Evolutionary conservation across 768 basidiomycete genomes (phyloP), one percentile per base, ranked within the genome.

Genomic region (Boletus speciosus): DNA sequence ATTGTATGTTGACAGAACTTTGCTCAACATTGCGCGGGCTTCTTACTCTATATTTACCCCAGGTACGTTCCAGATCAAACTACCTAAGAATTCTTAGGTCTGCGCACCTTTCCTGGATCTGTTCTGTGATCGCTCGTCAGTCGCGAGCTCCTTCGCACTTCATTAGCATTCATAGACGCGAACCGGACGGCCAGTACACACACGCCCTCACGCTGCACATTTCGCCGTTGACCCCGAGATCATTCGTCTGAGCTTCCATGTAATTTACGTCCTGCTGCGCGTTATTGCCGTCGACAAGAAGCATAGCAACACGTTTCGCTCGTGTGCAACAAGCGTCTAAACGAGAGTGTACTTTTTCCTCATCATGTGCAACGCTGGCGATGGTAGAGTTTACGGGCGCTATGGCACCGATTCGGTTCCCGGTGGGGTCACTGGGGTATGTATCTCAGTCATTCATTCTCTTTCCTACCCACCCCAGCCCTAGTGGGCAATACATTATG

Each of bases 21-120:
- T 57, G 47, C 40, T 37, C 37, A 0, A 23, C n/a, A 7, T 49
- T 37, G 32, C 14, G 23, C 15, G 31, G 6, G 1, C 10, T n/a
- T 42, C 25, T 43, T 31, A 29, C 15, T 16, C 41, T 54, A 23
- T 55, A 8, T 43, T 32, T 38, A 47, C 31, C 42, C 11, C 11
- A 91, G 89, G 90, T 77, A 89, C 88, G 44, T 90, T 91, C 67
- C 88, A 93, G 70, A 78, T 92, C 39, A 90, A 90, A 66, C 68
- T 91, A 27, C 88, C 86, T 0, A 90, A 88, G 70, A 80, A 77
- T 36, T 63, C 76, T 51, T 55, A 55, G 41, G 1, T 15, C 19
- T 12, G 15, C 1, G 7, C 25, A 23, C 36, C 3, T 32, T 35
- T 37, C 19, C 19, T n/a, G 27, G 15, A 29, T 37, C 6, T 19